Base-by-base conservation (phyloP, 2,329 filamentous ascomycete species). In the Westerdykella ornata region DNA sequence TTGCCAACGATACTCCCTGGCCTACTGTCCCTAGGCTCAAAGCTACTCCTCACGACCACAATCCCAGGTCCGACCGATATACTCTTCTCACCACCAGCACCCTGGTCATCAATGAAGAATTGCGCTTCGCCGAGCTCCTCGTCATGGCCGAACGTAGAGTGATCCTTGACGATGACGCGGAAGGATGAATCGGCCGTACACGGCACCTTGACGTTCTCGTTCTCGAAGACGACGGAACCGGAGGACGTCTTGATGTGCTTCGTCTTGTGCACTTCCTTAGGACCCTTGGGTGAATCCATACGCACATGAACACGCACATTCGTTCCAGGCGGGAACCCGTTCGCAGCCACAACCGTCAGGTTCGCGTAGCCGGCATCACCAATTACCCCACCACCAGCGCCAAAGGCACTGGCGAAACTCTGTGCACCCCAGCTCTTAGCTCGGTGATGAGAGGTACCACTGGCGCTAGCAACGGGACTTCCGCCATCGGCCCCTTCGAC, bases 101-200 rank as follows among this genome's bases (percentile, higher is more conserved):
- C 73, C 49, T 79, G 76, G 60, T 98, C 90, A 49, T 90, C 88
- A n/a, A 98, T 79, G 61, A 94, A 89, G 69, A 95, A 94, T n/a
- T 84, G 63, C 4, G 79, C 79, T 59, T 97, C 89, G 39, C 92
- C 92, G 0, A 98, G 75, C 44, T 83, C 78, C 42, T 89, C 83
- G 60, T 94, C 88, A 43, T 81, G 84, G 38, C 86, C 84, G 59
- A 97, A 90, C 1, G 82, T 85, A 56, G 85, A 80, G 59, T 95
- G 87, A 54, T 88, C 84, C 62, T 88, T 88, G 47, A 88, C 88
- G 48, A 85, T 78, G 46, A 98, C 63, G 62, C 88, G 85, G 76
- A 96, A 97, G 59, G 86, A 82, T 16, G 85, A 75, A 54, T 96
- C 90, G 2, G 90, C 82, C 1, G 82, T 77, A 67, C 88, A 94